Percentiles rank a stretch among this genome's conserved stretches.
Conservation (phyloP, 192 early-diverging fungal genomes). For the Phycomyces blakesleeanus region DNA sequence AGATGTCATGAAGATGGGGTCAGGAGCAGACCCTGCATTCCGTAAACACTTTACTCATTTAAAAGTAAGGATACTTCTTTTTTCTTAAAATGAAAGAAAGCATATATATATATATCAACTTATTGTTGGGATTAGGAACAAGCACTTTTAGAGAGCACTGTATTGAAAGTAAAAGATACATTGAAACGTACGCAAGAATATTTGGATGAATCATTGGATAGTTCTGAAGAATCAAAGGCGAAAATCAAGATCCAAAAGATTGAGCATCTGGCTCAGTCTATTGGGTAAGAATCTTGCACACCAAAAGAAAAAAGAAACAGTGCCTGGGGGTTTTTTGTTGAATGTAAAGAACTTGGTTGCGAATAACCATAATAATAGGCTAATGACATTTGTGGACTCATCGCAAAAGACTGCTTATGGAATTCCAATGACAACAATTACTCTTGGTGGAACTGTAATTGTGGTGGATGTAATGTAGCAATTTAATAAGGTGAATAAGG, state of each 20-base stretch:
- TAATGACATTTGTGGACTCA: slow-evolving; percentile 31
- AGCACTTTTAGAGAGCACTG: slow-evolving; percentile 29
- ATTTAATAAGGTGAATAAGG: too few relatives aligned
- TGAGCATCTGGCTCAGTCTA: slow-evolving; percentile 21
- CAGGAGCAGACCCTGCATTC: slow-evolving; percentile 32
- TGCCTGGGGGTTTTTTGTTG: neutral
- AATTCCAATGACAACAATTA: slow-evolving; percentile 25
- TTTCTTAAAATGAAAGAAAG: too few relatives aligned
- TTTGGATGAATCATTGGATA: slow-evolving; percentile 13
- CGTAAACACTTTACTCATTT: slow-evolving; percentile 35
- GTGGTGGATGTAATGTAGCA: slow-evolving; percentile 32
- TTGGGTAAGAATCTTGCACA: slow-evolving; percentile 17
- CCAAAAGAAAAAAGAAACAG: neutral
- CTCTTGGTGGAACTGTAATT: slow-evolving; percentile 32
- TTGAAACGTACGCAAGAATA: slow-evolving; percentile 19
- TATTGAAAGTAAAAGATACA: slow-evolving; percentile 20
- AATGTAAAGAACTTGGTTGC: too few relatives aligned
- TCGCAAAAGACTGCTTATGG: slow-evolving; percentile 27
- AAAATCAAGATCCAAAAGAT: slow-evolving; percentile 19
- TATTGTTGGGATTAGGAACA: slow-evolving; percentile 18
- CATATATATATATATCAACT: too few relatives aligned
- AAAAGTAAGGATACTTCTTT: slow-evolving; percentile 24
- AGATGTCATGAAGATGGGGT: slow-evolving; percentile 33
- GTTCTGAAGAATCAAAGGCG: slow-evolving; percentile 13
- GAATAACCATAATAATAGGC: too few relatives aligned